phyloP scores from a whole-genome alignment of 345 rosid genomes.

The Syzygium aqueum region DNA sequence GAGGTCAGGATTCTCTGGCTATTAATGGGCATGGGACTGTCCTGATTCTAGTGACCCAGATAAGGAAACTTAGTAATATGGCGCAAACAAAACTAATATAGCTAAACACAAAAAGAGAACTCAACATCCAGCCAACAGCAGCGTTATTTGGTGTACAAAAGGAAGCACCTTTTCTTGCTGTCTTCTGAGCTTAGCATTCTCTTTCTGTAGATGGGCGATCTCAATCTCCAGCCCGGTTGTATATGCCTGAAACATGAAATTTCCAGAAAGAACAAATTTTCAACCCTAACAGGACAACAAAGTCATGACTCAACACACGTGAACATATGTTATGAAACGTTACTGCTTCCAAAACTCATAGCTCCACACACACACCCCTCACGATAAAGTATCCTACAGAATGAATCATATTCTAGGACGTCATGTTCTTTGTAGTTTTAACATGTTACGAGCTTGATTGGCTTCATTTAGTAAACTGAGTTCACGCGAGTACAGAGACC shows the following conservation, averaged over 20 bases:
- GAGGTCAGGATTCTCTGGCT: not conserved
- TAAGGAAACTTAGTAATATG: not conserved
- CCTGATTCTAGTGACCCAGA: not conserved
- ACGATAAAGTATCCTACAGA: not conserved
- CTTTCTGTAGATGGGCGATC: conserved; percentile 22
- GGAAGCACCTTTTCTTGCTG: conserved; percentile 29
- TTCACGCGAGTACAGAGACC: conserved; percentile 12
- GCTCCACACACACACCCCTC: not conserved
- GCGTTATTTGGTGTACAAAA: not conserved
- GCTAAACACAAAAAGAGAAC: not conserved
- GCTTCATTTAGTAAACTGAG: not conserved
- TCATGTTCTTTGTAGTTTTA: not conserved
- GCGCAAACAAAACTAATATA: not conserved
- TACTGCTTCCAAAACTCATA: not conserved
- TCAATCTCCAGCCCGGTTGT: conserved; percentile 36
- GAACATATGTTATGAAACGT: not conserved
- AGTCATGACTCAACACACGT: not conserved
- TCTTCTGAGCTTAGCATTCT: conserved; percentile 40
- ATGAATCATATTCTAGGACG: not conserved
- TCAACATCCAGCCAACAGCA: not conserved
- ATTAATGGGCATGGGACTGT: not conserved
- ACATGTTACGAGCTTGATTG: not conserved
- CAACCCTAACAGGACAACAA: not conserved
- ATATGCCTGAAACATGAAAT: conserved; percentile 30
- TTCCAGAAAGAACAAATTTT: not conserved